These are phyloP conservation scores for Acanthamoeba culbertsoni DNA, from an alignment of 208 protist species.

Conservation along the genomic window DNA sequence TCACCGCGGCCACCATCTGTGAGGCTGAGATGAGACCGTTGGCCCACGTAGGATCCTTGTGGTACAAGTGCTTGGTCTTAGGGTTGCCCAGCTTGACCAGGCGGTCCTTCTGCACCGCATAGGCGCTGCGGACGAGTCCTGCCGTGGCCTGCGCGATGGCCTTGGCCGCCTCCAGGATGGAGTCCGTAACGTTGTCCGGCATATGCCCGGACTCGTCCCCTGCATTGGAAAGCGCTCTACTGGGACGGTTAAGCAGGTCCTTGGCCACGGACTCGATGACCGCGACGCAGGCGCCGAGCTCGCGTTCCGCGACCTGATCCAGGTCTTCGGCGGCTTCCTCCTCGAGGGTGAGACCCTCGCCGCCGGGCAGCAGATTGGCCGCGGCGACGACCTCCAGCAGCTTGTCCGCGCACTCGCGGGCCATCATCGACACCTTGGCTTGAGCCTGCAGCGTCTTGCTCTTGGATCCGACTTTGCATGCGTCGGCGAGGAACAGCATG, in stretches of 20 bases:
- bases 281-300: conserved; percentile 24
- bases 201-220: neutral
- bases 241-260: neutral
- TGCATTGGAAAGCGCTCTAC: neutral
- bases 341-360: conserved; percentile 50
- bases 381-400: conserved; percentile 44
- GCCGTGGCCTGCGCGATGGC: conserved; percentile 46
- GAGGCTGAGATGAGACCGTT: conserved; percentile 35
- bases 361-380: conserved; percentile 56
- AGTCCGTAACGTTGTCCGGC: conserved; percentile 2
- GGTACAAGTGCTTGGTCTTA: conserved; percentile 63
- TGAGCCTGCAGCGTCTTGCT: conserved; percentile 27
- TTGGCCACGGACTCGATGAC: conserved; percentile 31
- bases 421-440: neutral
- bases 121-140: conserved; percentile 3
- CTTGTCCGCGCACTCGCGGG: conserved; percentile 45
- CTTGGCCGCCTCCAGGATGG: conserved; percentile 34
- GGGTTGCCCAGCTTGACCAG: conserved; percentile 54
- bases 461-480: conserved; percentile 46
- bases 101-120: conserved; percentile 34
- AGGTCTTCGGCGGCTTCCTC: conserved; percentile 48
- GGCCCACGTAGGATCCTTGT: conserved; percentile 50
- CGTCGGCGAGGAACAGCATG: neutral
- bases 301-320: conserved; percentile 26
- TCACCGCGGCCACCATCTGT: neutral